Base-by-base conservation (phyloP, 768 basidiomycete genomes). In the Podaxis sp. region DNA sequence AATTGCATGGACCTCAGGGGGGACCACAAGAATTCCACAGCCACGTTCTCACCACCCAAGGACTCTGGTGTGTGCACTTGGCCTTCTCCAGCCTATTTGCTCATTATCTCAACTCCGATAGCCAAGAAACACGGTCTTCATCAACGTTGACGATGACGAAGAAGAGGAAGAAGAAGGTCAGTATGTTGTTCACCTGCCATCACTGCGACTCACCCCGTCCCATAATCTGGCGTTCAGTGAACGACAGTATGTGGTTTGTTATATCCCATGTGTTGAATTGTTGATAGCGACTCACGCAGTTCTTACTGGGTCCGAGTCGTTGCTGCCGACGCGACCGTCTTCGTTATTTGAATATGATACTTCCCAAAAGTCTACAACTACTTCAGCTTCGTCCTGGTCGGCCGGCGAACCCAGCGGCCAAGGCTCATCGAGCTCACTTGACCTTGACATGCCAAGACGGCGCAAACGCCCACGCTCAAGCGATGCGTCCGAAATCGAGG, bases 101-200 rank as follows among this genome's bases (percentile, higher is more conserved):
- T 42, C 9, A 44, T 35, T 27, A 18, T 42, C 37, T 35, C 23
- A 32, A 10, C 16, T 23, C 27, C 1, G 23, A 23, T 25, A 61
- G 59, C 52, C 53, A 13, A 40, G 7, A 23, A 44, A 27, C 35
- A 32, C 51, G 5, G 28, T 53, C 14, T 18, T 53, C 25, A 35
- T 60, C 14, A 21, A 37, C 6, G 50, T 38, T 32, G 18, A 18
- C 4, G 23, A 42, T n/a, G 59, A 59, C 13, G 58, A 60, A 10
- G 59, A 60, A 4, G 57, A 57, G 9, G 55, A 56, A 28, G 50
- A 52, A 3, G 50, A 53, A 60, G 59, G 59, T 60, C 32, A 42
- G 51, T 53, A 11, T 18, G 13, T 16, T 9, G 21, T 38, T 21
- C 11, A 21, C 21, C 23, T 28, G n/a, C 46, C n/a, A 32, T 5